phyloP scores from a whole-genome alignment of 805 yeast genomes.

The Lipomyces anomalus region DNA sequence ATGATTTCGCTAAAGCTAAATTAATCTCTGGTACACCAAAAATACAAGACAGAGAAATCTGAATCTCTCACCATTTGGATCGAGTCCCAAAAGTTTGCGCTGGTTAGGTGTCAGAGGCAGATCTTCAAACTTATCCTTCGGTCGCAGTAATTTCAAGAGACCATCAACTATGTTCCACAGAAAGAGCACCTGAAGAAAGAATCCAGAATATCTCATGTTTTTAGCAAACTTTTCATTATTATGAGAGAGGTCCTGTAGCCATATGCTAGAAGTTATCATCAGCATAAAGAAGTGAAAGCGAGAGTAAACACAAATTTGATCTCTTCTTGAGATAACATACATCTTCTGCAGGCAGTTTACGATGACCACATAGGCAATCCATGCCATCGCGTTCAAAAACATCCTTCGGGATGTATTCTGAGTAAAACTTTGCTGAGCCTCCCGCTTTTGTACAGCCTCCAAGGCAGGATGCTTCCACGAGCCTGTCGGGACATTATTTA shows the following conservation, averaged over 20 bases:
- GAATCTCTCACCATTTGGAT: not conserved
- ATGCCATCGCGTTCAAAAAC: constrained; percentile 20
- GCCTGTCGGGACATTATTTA: constrained; percentile 20
- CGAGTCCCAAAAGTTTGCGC: constrained; percentile 24
- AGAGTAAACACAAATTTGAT: not conserved
- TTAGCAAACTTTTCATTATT: constrained; percentile 5
- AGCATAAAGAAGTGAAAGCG: not conserved
- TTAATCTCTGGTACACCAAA: not conserved
- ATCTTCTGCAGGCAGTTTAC: constrained; percentile 8
- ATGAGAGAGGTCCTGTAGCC: constrained; percentile 9
- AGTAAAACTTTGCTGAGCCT: constrained; percentile 18
- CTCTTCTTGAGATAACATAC: constrained; percentile 2
- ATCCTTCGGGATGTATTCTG: constrained; percentile 23
- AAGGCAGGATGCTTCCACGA: constrained; percentile 27
- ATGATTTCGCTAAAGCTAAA: constrained; percentile 5
- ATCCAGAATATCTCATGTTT: constrained; percentile 11
- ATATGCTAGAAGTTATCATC: not conserved
- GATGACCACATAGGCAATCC: constrained; percentile 13
- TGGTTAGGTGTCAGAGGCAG: constrained; percentile 27
- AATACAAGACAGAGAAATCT: too few species aligned
- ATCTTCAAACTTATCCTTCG: constrained; percentile 19
- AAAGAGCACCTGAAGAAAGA: constrained; percentile 20
- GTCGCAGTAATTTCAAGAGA: constrained; percentile 13
- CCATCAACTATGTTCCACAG: constrained; percentile 26
- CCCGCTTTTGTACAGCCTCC: constrained; percentile 19